Evolutionary conservation across 768 basidiomycete species (phyloP).

Genomic region (Termitomyces sp.): DNA sequence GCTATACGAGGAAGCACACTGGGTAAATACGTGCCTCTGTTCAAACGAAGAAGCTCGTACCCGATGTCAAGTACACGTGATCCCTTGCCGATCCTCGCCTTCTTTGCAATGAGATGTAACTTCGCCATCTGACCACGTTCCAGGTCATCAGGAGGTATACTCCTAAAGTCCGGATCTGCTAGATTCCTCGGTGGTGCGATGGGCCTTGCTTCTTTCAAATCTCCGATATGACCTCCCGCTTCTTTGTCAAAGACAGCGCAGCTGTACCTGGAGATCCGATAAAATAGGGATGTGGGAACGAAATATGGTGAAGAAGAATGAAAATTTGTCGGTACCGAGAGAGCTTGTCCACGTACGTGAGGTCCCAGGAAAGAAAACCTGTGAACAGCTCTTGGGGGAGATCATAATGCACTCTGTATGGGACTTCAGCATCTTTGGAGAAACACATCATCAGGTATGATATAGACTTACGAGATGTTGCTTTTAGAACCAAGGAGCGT

Average conservation of each 20-base stretch:
- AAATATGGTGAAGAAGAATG: background rate
- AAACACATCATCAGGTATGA: background rate
- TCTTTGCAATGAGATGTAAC: conserved; percentile 8
- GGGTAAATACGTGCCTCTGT: background rate
- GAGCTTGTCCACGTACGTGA: conserved; percentile 1
- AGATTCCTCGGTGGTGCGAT: conserved; percentile 5
- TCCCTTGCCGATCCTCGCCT: conserved; percentile 4
- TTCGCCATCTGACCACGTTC: conserved; percentile 10
- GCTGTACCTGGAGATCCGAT: background rate
- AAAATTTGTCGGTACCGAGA: background rate
- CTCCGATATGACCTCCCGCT: conserved; percentile 5
- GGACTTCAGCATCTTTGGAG: background rate
- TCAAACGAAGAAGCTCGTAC: background rate
- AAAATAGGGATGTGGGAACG: background rate
- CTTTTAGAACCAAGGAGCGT: conserved; percentile 6
- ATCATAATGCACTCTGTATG: conserved; percentile 5
- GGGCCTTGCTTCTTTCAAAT: conserved; percentile 3
- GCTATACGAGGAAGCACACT: background rate
- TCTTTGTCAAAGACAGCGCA: conserved; percentile 9
- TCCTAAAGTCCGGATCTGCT: background rate
- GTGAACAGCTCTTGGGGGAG: conserved; percentile 1
- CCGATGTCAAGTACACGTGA: conserved; percentile 10
- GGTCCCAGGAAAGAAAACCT: conserved; percentile 9
- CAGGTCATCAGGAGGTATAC: conserved; percentile 6
- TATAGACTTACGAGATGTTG: conserved; percentile 7